These are phyloP conservation scores for Bryoglossum gracile DNA, from an alignment of 495 filamentous ascomycete species.

Conservation along the genomic window DNA sequence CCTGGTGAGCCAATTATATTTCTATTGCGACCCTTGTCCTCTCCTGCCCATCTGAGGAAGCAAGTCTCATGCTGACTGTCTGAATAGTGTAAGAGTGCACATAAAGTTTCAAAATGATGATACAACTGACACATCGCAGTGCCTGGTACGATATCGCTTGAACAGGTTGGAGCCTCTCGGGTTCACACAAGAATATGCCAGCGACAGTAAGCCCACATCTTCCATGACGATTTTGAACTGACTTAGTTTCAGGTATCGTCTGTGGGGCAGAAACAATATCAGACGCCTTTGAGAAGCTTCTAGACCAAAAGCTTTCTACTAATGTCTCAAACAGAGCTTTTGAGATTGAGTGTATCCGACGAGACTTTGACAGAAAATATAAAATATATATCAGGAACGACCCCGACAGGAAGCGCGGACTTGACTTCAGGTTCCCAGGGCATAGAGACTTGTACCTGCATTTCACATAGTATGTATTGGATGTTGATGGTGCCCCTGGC, in stretches of 20 bases:
- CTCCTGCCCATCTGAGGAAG: no score
- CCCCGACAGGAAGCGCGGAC: background rate
- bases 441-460: background rate
- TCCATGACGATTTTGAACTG: background rate
- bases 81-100: background rate
- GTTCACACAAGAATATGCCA: conserved; percentile 4
- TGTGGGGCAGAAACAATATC: conserved; percentile 2
- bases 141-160: background rate
- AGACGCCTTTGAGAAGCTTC: background rate
- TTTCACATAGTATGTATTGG: background rate
- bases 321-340: conserved; percentile 1
- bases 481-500: no score
- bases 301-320: background rate
- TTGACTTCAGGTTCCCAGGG: background rate
- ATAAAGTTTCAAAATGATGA: background rate
- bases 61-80: no score
- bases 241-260: background rate
- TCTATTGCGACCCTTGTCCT: no score
- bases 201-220: background rate
- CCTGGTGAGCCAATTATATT: no score
- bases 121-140: background rate
- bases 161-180: conserved; percentile 1
- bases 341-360: conserved; percentile 1
- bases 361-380: background rate
- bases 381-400: conserved; percentile 4